Conservation (phyloP, 805 yeast genomes). For the Cyberlindnera maritima region DNA sequence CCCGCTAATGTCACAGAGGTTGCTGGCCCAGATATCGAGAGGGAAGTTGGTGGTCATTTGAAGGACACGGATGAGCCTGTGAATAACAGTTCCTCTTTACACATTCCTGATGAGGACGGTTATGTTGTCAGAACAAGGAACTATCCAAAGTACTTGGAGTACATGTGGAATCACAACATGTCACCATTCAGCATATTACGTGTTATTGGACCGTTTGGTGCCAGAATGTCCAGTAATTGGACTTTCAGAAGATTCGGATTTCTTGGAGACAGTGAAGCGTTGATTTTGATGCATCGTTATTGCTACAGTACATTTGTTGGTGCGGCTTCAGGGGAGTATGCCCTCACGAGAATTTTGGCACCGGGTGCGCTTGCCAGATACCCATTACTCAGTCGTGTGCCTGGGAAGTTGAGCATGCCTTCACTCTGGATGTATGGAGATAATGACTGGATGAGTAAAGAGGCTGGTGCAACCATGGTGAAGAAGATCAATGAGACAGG, state of each 20-base stretch:
- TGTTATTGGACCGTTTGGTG: conserved; percentile 50
- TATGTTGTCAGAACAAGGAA: conserved; percentile 35
- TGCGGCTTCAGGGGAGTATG: conserved; percentile 63
- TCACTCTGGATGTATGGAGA: conserved; percentile 63
- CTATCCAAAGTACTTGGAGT: conserved; percentile 35
- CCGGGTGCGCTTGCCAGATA: conserved; percentile 56
- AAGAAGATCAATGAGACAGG: conserved; percentile 29
- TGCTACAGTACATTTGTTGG: conserved; percentile 49
- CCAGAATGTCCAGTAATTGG: conserved; percentile 52
- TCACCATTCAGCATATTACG: conserved; percentile 57
- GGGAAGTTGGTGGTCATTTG: conserved; percentile 30
- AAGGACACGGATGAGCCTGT: conserved; percentile 17
- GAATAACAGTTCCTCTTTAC: conserved; percentile 22
- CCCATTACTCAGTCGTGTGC: conserved; percentile 56
- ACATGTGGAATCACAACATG: conserved; percentile 50
- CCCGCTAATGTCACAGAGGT: conserved; percentile 2
- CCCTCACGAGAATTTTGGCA: conserved; percentile 55
- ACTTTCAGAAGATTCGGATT: conserved; percentile 45
- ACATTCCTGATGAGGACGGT: conserved; percentile 29
- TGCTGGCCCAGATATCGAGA: conserved; percentile 31
- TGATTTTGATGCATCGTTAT: conserved; percentile 49
- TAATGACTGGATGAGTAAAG: conserved; percentile 67
- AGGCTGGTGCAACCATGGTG: conserved; percentile 50
- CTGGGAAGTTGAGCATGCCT: conserved; percentile 30
- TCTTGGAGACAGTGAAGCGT: conserved; percentile 28